These are phyloP conservation scores for Blastobotrys illinoisensis DNA, from an alignment of 1,139 yeast genomes.

Conservation along the genomic window DNA sequence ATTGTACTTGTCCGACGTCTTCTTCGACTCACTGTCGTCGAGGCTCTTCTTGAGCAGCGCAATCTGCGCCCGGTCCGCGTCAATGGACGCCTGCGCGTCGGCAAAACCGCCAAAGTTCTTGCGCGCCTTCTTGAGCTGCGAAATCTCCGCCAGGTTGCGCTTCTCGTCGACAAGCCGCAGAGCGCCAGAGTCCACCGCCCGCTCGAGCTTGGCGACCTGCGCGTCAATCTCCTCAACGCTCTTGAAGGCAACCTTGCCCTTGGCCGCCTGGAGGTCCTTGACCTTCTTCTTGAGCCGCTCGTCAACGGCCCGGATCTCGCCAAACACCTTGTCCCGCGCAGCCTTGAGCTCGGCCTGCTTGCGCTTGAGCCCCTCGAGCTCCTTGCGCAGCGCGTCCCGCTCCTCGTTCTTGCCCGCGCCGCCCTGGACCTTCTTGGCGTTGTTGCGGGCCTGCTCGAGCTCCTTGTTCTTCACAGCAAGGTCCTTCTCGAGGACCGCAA, in stretches of 20 bases:
- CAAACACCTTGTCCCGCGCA: conserved; percentile 62
- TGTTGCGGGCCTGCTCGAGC: conserved; percentile 25
- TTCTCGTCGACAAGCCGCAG: conserved; percentile 91
- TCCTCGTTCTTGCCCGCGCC: conserved; percentile 37
- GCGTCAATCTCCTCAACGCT: conserved; percentile 72
- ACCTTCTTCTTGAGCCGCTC: conserved; percentile 69
- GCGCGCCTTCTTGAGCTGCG: conserved; percentile 72
- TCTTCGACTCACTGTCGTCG: conserved; percentile 58
- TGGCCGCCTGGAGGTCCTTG: conserved; percentile 64
- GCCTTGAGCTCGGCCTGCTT: conserved; percentile 66
- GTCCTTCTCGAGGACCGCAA: conserved; percentile 58
- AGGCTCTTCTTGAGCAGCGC: conserved; percentile 68
- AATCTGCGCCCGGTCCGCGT: conserved; percentile 71
- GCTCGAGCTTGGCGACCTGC: conserved; percentile 66
- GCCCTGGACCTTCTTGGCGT: conserved; percentile 25
- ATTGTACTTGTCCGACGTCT: conserved; percentile 46
- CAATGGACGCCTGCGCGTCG: conserved; percentile 72
- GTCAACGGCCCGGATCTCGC: conserved; percentile 70
- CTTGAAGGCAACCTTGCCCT: conserved; percentile 66
- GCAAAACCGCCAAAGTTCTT: conserved; percentile 74
- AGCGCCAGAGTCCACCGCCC: conserved; percentile 69
- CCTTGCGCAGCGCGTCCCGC: conserved; percentile 59
- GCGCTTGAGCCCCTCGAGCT: conserved; percentile 52
- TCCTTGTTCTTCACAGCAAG: conserved; percentile 62
- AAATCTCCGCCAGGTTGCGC: conserved; percentile 77